Evolutionary conservation across 1,284 basidiomycete species (phyloP).

Genomic region (Ustilago cynodontis): DNA sequence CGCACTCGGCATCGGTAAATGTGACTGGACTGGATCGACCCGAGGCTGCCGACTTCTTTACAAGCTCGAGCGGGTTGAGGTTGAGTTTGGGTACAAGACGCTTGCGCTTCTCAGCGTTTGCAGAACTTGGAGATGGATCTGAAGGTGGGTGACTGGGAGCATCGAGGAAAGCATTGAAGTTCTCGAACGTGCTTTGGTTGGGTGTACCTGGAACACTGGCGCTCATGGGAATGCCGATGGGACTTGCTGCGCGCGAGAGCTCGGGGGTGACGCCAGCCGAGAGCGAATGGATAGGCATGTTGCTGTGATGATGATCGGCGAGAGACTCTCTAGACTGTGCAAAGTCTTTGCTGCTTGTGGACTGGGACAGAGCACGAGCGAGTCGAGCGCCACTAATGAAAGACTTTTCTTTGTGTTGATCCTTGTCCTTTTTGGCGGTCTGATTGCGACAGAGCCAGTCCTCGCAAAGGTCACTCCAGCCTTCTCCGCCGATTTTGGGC

Average conservation of each 20-base stretch:
- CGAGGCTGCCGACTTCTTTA: slow-evolving; percentile 23
- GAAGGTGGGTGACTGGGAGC: background rate
- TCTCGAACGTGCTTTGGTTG: slow-evolving; percentile 40
- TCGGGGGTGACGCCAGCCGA: slow-evolving; percentile 48
- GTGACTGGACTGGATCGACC: slow-evolving; percentile 33
- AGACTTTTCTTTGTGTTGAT: slow-evolving; percentile 26
- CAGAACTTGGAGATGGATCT: slow-evolving; percentile 2
- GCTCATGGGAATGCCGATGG: slow-evolving; percentile 32
- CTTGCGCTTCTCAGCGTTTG: slow-evolving; percentile 25
- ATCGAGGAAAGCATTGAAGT: slow-evolving; percentile 13
- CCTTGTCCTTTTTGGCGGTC: slow-evolving; percentile 32
- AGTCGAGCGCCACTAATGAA: slow-evolving; percentile 46
- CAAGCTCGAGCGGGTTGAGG: slow-evolving; percentile 31
- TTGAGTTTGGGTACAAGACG: slow-evolving; percentile 38
- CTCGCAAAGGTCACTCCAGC: slow-evolving; percentile 70
- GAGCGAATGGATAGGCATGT: slow-evolving; percentile 18
- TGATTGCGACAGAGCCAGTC: slow-evolving; percentile 69
- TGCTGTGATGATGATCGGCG: slow-evolving; percentile 14
- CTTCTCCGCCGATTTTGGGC: slow-evolving; percentile 55
- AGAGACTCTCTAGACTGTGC: slow-evolving; percentile 17
- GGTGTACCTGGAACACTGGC: slow-evolving; percentile 44
- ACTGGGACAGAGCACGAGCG: slow-evolving; percentile 38
- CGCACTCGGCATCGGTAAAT: slow-evolving; percentile 26
- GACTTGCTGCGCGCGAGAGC: slow-evolving; percentile 47
- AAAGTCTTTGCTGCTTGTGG: slow-evolving; percentile 28